Evolutionary conservation across 495 filamentous ascomycete species (phyloP), one percentile per base, ranked within the genome.

Genomic region (Penicillium diatomitis): DNA sequence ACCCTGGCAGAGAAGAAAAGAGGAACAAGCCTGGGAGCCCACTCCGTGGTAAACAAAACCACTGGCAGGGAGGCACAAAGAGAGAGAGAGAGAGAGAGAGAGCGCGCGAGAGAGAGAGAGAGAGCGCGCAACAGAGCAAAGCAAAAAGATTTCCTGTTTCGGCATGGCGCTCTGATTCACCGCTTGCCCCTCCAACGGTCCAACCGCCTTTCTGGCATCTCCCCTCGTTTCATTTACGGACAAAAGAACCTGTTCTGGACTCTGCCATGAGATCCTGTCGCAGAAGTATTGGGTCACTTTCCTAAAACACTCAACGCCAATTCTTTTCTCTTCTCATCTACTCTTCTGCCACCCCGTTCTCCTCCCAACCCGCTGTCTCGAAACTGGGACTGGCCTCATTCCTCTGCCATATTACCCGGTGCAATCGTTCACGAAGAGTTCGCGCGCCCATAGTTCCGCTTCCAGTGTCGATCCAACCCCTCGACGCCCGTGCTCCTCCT

Each of bases 161-260:
- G 60, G 55, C 46, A 20, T 41, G 41, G 49, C 49, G 51, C 49
- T 54, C 52, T 56, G 44, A 49, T 54, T 53, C 56, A 53, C 61
- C 61, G 54, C 58, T 57, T 59, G 56, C 62, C 52, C 56, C 57
- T 58, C 56, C 57, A 48, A 38, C 44, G 39, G 41, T 39, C 48
- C 48, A 8, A 31, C 39, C 33, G 38, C 46, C 41, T 62, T 56
- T 39, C 48, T 48, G 32, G 44, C 41, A 38, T 48, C 20, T 20
- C 4, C 36, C 39, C 28, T 29, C 49, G 32, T 30, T 47, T 32
- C 29, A 20, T 20, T 20, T 20, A 20, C 20, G 20, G 20, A 20
- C 20, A 20, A 20, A 20, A 20, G 20, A 20, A 20, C 20, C 20
- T 20, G 20, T 20, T 20, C 20, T 20, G 20, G 20, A 20, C 20